Percentiles rank a stretch among this genome's conserved stretches.
phyloP scores from a whole-genome alignment of 306 rosid species.

The Styphnolobium japonicum region DNA sequence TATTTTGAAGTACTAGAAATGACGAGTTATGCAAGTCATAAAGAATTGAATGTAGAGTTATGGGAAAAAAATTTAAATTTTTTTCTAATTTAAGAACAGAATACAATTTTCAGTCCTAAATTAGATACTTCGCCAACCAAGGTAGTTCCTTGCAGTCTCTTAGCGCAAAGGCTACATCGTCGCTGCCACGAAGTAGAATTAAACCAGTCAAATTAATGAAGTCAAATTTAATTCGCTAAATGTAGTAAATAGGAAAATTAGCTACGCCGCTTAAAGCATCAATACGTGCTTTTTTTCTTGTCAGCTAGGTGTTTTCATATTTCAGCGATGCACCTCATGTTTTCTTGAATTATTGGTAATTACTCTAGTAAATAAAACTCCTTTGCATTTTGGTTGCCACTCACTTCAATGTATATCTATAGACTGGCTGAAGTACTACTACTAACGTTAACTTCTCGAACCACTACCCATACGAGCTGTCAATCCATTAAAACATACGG shows the following conservation, averaged over 20 bases:
- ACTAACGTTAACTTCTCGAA: not conserved
- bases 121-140: conserved; percentile 85
- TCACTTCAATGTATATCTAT: not conserved
- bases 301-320: not conserved
- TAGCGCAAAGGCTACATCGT: conserved; percentile 84
- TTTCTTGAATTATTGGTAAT: not conserved
- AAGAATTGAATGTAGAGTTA: conserved; percentile 1
- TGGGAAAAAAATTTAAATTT: too few species aligned
- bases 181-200: conserved; percentile 41
- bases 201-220: conserved; percentile 26
- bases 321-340: not conserved
- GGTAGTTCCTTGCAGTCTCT: conserved; percentile 76
- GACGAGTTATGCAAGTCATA: not conserved
- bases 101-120: not conserved
- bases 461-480: not conserved
- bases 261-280: not conserved
- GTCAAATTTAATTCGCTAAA: not conserved
- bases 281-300: not conserved
- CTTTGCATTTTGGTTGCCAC: not conserved
- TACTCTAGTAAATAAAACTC: not conserved
- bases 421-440: not conserved
- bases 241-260: not conserved
- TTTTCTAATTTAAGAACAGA: not conserved
- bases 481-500: not conserved
- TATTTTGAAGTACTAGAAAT: not conserved